These are phyloP conservation scores for Diplodia scrobiculata DNA, from an alignment of 2,329 filamentous ascomycete species.

Conservation along the genomic window DNA sequence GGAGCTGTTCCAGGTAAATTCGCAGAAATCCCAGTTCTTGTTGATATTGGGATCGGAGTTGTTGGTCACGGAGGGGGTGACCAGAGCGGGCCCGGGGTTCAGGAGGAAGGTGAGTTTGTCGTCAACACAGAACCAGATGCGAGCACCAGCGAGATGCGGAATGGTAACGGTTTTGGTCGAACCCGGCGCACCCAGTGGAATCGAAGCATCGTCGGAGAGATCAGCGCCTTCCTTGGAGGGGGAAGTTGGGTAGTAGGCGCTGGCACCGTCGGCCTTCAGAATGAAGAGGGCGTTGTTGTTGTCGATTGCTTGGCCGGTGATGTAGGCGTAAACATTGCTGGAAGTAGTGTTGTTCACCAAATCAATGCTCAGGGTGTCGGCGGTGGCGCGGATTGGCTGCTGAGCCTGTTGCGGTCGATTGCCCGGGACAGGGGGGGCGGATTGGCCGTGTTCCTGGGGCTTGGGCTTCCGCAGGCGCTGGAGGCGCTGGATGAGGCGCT, in stretches of 20 bases:
- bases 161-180: conserved; percentile 63
- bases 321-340: conserved; percentile 65
- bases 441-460: conserved; percentile 1
- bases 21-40: conserved; percentile 51
- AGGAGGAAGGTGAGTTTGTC: conserved; percentile 66
- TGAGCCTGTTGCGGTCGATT: neutral
- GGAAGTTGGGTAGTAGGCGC: conserved; percentile 65
- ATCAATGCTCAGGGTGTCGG: conserved; percentile 59
- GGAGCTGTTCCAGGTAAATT: conserved; percentile 53
- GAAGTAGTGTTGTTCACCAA: conserved; percentile 68
- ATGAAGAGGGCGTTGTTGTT: conserved; percentile 63
- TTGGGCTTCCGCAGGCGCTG: conserved; percentile 18
- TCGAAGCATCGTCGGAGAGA: conserved; percentile 62
- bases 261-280: conserved; percentile 66
- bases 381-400: conserved; percentile 5
- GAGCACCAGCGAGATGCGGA: conserved; percentile 69
- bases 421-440: neutral
- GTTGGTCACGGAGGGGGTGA: conserved; percentile 74
- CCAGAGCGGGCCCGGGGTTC: conserved; percentile 71
- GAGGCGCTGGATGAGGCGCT: conserved; percentile 18
- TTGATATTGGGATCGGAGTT: conserved; percentile 52
- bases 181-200: conserved; percentile 64
- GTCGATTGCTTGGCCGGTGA: conserved; percentile 67
- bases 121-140: conserved; percentile 70
- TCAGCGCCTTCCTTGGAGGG: conserved; percentile 56